phyloP scores from a whole-genome alignment of 768 basidiomycete species.

The Lyophyllum semitale region DNA sequence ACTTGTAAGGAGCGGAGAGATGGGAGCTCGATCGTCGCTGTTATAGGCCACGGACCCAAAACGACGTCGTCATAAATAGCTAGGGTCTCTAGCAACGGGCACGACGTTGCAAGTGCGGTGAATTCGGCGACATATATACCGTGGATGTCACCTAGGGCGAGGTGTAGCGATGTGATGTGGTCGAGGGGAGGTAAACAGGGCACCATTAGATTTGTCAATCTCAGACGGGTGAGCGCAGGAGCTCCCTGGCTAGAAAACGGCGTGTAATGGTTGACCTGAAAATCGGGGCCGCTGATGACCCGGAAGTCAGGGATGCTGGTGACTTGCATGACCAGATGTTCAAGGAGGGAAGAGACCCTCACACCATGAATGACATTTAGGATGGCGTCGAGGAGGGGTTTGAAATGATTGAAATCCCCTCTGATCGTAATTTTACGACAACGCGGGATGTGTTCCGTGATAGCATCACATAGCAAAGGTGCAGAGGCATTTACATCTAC shows the following conservation, averaged over 20 bases:
- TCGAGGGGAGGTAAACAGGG: conserved; percentile 7
- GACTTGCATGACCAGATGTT: conserved; percentile 12
- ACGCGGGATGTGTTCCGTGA: conserved; percentile 12
- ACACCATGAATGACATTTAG: conserved; percentile 6
- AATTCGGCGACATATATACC: conserved; percentile 7
- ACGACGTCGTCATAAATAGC: conserved; percentile 18
- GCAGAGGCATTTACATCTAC: conserved; percentile 13
- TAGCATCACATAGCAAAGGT: conserved; percentile 4
- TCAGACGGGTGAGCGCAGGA: conserved; percentile 11
- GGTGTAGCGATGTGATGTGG: conserved; percentile 14
- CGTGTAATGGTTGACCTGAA: neutral
- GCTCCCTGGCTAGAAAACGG: conserved; percentile 4
- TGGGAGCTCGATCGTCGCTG: conserved; percentile 12
- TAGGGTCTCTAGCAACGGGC: conserved; percentile 9
- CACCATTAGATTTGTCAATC: conserved; percentile 14
- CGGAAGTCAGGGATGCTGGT: neutral
- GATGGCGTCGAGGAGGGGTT: conserved; percentile 13
- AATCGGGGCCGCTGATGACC: no score
- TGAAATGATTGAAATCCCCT: conserved; percentile 16
- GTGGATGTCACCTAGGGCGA: conserved; percentile 11
- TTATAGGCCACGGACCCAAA: conserved; percentile 15
- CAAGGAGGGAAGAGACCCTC: conserved; percentile 4
- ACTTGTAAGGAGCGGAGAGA: conserved; percentile 15
- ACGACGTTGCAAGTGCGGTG: conserved; percentile 8
- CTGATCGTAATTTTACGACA: conserved; percentile 16